Base-by-base conservation (phyloP, 768 basidiomycete genomes). In the Stropharia rugosoannulata region DNA sequence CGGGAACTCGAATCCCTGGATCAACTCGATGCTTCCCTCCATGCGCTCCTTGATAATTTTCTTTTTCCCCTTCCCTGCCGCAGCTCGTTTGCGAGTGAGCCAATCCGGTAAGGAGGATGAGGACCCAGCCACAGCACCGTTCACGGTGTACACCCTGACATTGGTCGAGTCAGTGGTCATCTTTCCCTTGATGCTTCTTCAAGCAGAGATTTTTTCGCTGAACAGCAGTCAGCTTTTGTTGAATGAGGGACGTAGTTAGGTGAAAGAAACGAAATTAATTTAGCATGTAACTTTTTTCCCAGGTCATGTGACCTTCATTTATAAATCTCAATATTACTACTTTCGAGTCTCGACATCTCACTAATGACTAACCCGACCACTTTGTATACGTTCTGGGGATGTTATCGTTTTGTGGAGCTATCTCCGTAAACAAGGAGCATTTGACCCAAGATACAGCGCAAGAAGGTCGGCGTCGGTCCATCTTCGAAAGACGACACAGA, bases 1-100 rank as follows among this genome's bases (percentile, higher is more conserved):
- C 7, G 97, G 95, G 62, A 99, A 98, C 65, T 96, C 93, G 70
- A 98, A 97, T 55, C 95, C 90, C 66, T 99, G 94, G 48, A 95
- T 87, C 61, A 96, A 88, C 68, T 96, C 92, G 63, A 97, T 83
- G 27, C 88, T 85, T 2, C 91, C 90, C 66, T 95, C 86, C 38
- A 91, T 73, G 50, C 90, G 88, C 63, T 94, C 92, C 58, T 83
- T 78, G 2, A 76, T 62, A 0, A 81, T 82, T 37, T 85, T 79
- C 68, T 90, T 79, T 68, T 90, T 91, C 5, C 86, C 82, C 65
- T 85, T 87, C 16, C 80, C 80, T 59, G 83, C 80, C 27, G 78
- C 77, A 5, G 81, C 79, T 41, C 91, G 82, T 65, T 89, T 89
- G 39, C 82, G 80, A 2, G 83, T 89, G 44, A 97, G 82, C 95